Evolutionary conservation across 371 early-diverging fungal genomes (phyloP).

Genomic region (Lichtheimia hyalospora): DNA sequence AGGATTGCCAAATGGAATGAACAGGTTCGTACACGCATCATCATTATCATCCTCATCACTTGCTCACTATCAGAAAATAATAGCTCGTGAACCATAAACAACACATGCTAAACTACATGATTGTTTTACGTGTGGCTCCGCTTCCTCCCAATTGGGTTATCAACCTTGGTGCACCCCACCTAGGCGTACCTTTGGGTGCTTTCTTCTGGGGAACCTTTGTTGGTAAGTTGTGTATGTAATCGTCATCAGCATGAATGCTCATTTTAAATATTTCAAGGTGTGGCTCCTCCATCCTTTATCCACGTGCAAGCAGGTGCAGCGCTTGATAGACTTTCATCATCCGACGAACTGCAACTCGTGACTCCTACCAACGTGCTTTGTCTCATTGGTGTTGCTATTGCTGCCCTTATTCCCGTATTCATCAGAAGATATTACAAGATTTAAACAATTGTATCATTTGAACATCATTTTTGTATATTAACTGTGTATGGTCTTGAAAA

Average conservation of each 20-base stretch:
- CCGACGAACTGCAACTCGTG: constrained; percentile 43
- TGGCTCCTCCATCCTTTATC: constrained; percentile 62
- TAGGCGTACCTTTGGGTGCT: constrained; percentile 50
- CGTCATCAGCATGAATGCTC: neutral
- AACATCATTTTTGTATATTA: too few species aligned
- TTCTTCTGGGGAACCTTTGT: constrained; percentile 61
- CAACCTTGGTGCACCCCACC: constrained; percentile 64
- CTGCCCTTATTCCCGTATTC: constrained; percentile 46
- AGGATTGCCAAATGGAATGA: constrained; percentile 62
- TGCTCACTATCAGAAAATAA: neutral
- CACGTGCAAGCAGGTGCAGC: constrained; percentile 69
- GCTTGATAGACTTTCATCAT: constrained; percentile 55
- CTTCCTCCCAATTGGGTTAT: constrained; percentile 69
- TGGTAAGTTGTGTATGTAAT: constrained; percentile 18
- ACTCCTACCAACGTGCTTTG: constrained; percentile 46
- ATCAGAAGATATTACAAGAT: constrained; percentile 30
- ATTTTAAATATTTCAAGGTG: constrained; percentile 26
- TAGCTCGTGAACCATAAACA: constrained; percentile 57
- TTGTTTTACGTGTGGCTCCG: constrained; percentile 57
- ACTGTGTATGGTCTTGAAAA: too few species aligned
- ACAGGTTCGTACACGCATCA: constrained; percentile 31
- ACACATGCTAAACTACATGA: constrained; percentile 64
- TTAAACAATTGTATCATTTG: constrained; percentile 3
- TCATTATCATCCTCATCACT: neutral
- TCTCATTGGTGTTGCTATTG: constrained; percentile 42